Evolutionary conservation across 73 alveolate species (phyloP).

Genomic region (Durusdinium trenchii): DNA sequence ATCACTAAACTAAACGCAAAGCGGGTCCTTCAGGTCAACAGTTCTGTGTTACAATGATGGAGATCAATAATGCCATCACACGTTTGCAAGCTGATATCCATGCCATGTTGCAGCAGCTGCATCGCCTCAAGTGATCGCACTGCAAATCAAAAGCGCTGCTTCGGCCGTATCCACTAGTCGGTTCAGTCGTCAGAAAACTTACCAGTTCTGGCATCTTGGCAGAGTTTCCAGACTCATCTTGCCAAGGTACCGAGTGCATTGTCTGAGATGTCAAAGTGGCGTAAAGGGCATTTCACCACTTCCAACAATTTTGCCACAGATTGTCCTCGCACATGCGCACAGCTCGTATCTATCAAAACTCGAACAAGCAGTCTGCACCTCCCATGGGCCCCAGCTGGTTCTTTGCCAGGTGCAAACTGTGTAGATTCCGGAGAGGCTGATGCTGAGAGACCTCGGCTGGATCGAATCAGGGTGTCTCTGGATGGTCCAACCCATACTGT

Average conservation of each 20-base stretch:
- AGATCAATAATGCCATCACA: too few species aligned
- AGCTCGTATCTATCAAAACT: too few species aligned
- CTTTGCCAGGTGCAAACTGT: conserved; percentile 66
- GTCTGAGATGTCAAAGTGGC: conserved; percentile 54
- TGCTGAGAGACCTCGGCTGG: conserved; percentile 22
- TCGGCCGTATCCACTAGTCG: background rate
- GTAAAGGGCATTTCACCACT: conserved; percentile 11
- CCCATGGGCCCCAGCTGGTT: conserved; percentile 49
- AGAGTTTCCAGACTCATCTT: background rate
- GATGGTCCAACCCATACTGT: too few species aligned
- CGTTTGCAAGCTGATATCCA: too few species aligned
- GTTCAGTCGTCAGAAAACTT: too few species aligned
- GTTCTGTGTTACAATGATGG: too few species aligned
- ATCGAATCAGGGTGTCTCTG: too few species aligned
- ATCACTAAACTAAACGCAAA: too few species aligned
- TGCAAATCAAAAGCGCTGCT: background rate
- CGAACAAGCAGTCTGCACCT: too few species aligned
- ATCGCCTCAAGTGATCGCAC: background rate
- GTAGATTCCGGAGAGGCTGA: background rate
- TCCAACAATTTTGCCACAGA: conserved; percentile 35
- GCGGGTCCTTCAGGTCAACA: too few species aligned
- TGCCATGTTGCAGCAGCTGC: conserved; percentile 29
- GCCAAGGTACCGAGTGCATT: conserved; percentile 10
- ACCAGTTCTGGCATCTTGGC: too few species aligned
- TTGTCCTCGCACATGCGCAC: conserved; percentile 26